Percentiles rank a stretch among this genome's conserved stretches.
Evolutionary conservation across 2,329 filamentous ascomycete genomes (phyloP).

Genomic region (Talaromyces sp.): DNA sequence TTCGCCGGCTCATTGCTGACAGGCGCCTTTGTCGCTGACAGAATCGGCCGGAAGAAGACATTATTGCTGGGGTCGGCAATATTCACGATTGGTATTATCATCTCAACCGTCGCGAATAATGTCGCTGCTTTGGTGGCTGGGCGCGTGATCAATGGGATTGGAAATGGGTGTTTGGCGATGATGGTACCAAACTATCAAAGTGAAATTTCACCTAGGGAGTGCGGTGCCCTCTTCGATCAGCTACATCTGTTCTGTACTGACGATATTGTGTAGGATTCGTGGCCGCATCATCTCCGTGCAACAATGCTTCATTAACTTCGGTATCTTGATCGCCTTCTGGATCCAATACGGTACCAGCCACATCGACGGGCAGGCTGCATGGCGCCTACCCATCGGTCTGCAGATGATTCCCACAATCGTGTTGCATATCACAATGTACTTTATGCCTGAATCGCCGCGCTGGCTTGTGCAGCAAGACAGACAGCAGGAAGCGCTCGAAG

Average conservation of each 20-base stretch:
- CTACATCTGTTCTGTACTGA: too few relatives aligned
- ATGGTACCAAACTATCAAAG: constrained; percentile 24
- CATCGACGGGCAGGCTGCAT: constrained; percentile 27
- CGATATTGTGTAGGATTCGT: constrained; percentile 19
- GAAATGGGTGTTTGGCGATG: constrained; percentile 26
- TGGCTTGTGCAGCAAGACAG: constrained; percentile 17
- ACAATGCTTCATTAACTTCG: constrained; percentile 27
- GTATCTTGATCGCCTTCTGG: constrained; percentile 28
- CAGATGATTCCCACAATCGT: constrained; percentile 44
- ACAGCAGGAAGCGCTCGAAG: constrained; percentile 19
- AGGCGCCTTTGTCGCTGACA: constrained; percentile 45
- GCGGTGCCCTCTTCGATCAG: background rate
- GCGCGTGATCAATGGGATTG: constrained; percentile 31
- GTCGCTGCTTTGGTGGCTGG: constrained; percentile 31
- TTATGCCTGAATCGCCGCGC: constrained; percentile 15
- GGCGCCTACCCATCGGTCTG: constrained; percentile 42
- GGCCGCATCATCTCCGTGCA: constrained; percentile 25
- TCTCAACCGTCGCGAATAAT: constrained; percentile 26
- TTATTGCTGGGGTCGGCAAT: constrained; percentile 45
- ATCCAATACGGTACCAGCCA: constrained; percentile 18
- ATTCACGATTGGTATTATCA: constrained; percentile 45
- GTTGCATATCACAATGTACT: constrained; percentile 34
- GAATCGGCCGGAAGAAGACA: constrained; percentile 42
- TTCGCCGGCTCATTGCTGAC: constrained; percentile 46
- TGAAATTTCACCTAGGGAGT: constrained; percentile 23